Evolutionary conservation across 2,329 filamentous ascomycete species (phyloP), one percentile per base, ranked within the genome.

Genomic region (Epichloe bromicola): DNA sequence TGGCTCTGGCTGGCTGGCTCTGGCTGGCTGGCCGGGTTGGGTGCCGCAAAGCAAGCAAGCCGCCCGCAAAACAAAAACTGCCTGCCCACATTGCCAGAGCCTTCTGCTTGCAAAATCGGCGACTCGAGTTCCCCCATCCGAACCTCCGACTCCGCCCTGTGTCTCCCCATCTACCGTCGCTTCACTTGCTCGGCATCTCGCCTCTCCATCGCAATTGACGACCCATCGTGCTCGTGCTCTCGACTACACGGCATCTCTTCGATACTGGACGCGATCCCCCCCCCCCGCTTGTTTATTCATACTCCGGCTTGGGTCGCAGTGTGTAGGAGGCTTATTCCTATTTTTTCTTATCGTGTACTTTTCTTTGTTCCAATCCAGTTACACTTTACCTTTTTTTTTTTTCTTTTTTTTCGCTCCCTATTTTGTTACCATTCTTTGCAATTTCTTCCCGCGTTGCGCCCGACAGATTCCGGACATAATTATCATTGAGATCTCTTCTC

Each of bases 141-240:
- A 49, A 20, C 20, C 36, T 43, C 49, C 46, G 49, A 46, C 38
- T 54, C 46, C 30, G 47, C 44, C 33, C 44, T 47, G 48, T 48
- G 43, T 42, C 36, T 33, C 46, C 36, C 45, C 49, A 41, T 51
- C 43, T 26, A 23, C 38, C 19, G 30, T 42, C 48, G 44, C 53
- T 49, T 53, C 51, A 50, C 52, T 33, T 44, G 37, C 51, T 48
- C 44, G 40, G 48, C 20, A 51, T 36, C 20, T 38, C n/a, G 5
- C 50, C 50, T 50, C 48, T 54, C 47, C 47, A 52, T 52, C 38
- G 38, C 49, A 45, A 40, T 52, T 44, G 40, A 39, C 45, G 19
- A 20, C 12, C n/a, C 23, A 19, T 40, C 15, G 37, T 39, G 40
- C n/a, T 46, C 6, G 34, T 15, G 33, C 15, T 44, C 15, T 44